Evolutionary conservation across 306 rosid genomes (phyloP), one percentile per base, ranked within the genome.

Genomic region (Acacia crassicarpa): DNA sequence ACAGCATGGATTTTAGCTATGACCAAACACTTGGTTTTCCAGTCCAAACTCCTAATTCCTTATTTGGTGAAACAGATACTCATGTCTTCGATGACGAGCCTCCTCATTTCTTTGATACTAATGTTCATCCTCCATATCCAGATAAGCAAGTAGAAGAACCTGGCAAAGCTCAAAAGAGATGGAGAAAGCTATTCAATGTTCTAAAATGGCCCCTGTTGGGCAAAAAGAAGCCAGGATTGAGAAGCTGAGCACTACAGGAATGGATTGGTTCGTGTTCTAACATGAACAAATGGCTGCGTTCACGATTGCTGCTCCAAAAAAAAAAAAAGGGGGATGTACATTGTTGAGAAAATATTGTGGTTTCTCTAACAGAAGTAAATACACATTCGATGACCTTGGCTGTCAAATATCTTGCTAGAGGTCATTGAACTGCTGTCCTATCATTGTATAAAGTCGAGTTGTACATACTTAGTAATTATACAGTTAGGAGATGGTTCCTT

Each of bases 181-280:
- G 99, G 99, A 89, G 92, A 59, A 93, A 85, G 88, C 77, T 95
- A 20, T 89, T 83, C 85, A 90, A 92, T 38, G 91, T 93, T 82
- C 85, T 95, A 71, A 86, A 91, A 84, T 95, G 93, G 98, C 92
- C 89, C 88, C 83, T 92, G 81, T 65, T 83, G 83, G 79, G 82
- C 75, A 86, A 72, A 46, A 72, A 72, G 76, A 72, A 72, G 59
- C 14, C 75, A 3, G 32, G 58, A 6, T 45, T 67, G 78, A 46
- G 83, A 83, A 75, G 82, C 48, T 69, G 86, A 67, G 65, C 84
- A 74, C 72, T 90, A 59, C 59, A 32, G 72, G 65, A 77, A 32
- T 25, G 77, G 48, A 38, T 38, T 38, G 41, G 48, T 67, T 35
- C 35, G 72, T 80, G 78, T 72, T 83, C 45, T 58, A 67, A 58